phyloP scores from a whole-genome alignment of 495 filamentous ascomycete genomes.

The Penicillium flavigenum region DNA sequence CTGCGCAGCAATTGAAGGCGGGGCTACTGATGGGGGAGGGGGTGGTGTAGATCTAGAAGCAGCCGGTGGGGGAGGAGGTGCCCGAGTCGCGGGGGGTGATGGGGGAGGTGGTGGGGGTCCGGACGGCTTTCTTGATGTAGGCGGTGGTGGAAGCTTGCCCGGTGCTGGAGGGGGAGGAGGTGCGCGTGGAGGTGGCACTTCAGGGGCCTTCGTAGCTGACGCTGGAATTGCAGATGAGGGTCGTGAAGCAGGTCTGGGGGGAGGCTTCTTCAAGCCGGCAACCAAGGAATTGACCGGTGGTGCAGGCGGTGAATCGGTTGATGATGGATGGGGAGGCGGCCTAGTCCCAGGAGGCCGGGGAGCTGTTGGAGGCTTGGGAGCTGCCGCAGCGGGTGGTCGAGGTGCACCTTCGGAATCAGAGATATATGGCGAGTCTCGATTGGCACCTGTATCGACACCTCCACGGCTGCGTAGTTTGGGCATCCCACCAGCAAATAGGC shows the following conservation, averaged over 20 bases:
- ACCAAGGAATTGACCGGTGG: slow-evolving; percentile 56
- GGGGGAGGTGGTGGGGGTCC: slow-evolving; percentile 46
- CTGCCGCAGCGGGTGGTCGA: slow-evolving; percentile 39
- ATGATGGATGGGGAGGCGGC: slow-evolving; percentile 52
- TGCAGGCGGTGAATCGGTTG: slow-evolving; percentile 52
- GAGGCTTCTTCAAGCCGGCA: slow-evolving; percentile 60
- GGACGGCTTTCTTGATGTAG: slow-evolving; percentile 63
- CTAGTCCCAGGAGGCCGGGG: slow-evolving; percentile 61
- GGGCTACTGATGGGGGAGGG: slow-evolving; percentile 37
- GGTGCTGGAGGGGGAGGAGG: slow-evolving; percentile 63
- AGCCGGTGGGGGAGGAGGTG: slow-evolving; percentile 51
- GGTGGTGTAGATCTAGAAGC: slow-evolving; percentile 40
- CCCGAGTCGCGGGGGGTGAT: slow-evolving; percentile 39
- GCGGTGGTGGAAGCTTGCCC: slow-evolving; percentile 51
- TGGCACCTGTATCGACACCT: slow-evolving; percentile 87
- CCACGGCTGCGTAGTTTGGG: slow-evolving; percentile 89
- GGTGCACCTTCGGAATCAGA: slow-evolving; percentile 72
- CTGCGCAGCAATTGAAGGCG: slow-evolving; percentile 43
- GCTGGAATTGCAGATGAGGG: slow-evolving; percentile 51
- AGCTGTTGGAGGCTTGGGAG: slow-evolving; percentile 59
- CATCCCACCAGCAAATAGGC: slow-evolving; percentile 91
- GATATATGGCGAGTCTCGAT: slow-evolving; percentile 69
- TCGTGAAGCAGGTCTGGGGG: slow-evolving; percentile 50
- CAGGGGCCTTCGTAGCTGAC: slow-evolving; percentile 49
- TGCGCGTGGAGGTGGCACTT: slow-evolving; percentile 57